Base-by-base conservation (phyloP, 495 filamentous ascomycete genomes). In the Penicillium ochrochloron region DNA sequence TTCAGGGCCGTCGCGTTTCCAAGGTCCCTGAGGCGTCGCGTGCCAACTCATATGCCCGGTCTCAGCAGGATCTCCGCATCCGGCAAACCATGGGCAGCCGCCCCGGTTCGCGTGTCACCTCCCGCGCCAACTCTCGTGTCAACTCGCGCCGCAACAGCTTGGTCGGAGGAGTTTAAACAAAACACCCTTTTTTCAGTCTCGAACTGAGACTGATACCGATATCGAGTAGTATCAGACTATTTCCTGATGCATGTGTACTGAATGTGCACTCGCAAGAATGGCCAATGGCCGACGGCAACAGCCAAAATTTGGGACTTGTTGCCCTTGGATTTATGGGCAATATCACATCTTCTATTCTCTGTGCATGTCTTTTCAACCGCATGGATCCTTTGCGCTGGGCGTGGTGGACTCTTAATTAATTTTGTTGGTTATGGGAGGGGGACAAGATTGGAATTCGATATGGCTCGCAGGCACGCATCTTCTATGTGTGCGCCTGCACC, bases 51-150 rank as follows among this genome's bases (percentile, higher is more conserved):
- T 82, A 77, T 66, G 79, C 78, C 2, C 71, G 82, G 31, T 83
- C 81, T 10, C 81, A 82, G 66, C 82, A 85, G 59, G 76, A 83
- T 57, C 66, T 83, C 51, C 76, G 82, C 46, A 74, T 85, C 31
- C 79, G 80, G 15, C 77, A 79, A 52, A 67, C 73, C 9, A 46
- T 80, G 6, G 81, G 80, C 59, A 83, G 80, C 65, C 75, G 81
- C 15, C 66, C 69, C 12, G 75, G 70, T 19, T 79, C 77, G 9
- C 77, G 77, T 1, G 72, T 68, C 48, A 72, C 72, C 31, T 80
- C 76, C 2, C 74, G 69, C 15, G 70, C 64, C 17, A 77, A 78
- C 56, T 82, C 77, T 9, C 73, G 73, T 8, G 71, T 59, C 37
- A 73, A 73, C 44, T 80, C 78, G 9, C 76, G 76, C 57, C 69